Percentiles rank a stretch among this genome's conserved stretches.
These are phyloP conservation scores for Beta lomatogona DNA, from an alignment of 179 eudicot genomes.

Conservation along the genomic window DNA sequence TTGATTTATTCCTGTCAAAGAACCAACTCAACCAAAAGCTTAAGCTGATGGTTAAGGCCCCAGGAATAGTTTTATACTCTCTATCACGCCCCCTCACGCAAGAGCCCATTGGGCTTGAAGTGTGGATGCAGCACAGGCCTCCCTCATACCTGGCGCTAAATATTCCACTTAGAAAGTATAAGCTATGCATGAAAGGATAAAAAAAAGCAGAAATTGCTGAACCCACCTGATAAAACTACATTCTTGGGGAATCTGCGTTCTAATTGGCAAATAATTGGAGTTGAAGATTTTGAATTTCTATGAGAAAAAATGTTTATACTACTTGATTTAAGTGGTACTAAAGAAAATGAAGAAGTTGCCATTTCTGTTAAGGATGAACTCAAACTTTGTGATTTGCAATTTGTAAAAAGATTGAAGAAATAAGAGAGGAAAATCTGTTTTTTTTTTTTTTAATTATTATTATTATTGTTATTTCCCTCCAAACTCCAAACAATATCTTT, in stretches of 20 bases:
- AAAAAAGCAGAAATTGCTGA: not conserved
- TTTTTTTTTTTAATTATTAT: not conserved
- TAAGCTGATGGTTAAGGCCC: too few species aligned
- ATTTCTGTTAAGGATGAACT: slow-evolving; percentile 21
- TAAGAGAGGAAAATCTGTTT: not conserved
- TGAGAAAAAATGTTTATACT: not conserved
- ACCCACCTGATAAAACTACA: slow-evolving; percentile 10
- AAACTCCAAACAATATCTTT: slow-evolving; percentile 22
- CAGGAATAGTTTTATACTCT: too few species aligned
- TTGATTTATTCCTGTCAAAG: too few species aligned
- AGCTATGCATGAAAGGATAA: not conserved
- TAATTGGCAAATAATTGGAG: slow-evolving; percentile 21
- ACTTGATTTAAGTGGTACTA: slow-evolving; percentile 48
- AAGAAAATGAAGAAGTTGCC: slow-evolving; percentile 59
- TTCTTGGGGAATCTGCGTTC: slow-evolving; percentile 9
- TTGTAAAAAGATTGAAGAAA: not conserved
- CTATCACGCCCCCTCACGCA: too few species aligned
- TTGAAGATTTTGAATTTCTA: not conserved
- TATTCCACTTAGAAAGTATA: too few species aligned
- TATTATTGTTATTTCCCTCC: not conserved
- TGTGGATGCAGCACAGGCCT: too few species aligned
- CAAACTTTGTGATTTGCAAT: not conserved
- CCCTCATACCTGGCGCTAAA: too few species aligned
- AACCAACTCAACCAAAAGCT: too few species aligned
- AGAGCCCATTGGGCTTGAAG: too few species aligned